These are phyloP conservation scores for Aurantiochytrium sp. DNA, from an alignment of 108 stramenopile genomes.

Conservation along the genomic window DNA sequence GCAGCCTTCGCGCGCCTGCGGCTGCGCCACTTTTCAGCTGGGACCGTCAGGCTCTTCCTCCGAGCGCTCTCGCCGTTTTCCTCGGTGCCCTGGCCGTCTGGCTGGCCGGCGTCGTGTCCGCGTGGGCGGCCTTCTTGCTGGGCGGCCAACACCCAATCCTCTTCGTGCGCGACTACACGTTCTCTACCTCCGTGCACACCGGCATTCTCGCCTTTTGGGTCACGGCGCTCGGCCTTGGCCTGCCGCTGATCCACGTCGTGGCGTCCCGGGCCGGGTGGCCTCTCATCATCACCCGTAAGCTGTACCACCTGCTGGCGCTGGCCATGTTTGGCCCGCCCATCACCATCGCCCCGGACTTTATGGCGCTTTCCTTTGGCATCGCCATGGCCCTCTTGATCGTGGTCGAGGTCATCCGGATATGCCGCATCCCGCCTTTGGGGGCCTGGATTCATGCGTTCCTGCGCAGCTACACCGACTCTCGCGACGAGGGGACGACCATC, in stretches of 20 bases:
- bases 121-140: neutral
- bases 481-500: constrained; percentile 16
- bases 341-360: neutral
- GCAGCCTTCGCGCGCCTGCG: neutral
- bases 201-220: neutral
- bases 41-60: neutral
- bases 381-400: neutral
- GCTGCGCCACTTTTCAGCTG: neutral
- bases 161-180: neutral
- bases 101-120: neutral
- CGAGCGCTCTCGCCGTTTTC: neutral
- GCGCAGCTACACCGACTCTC: neutral
- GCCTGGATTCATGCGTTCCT: neutral
- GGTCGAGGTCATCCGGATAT: neutral
- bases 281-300: constrained; percentile 28
- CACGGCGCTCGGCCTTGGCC: neutral
- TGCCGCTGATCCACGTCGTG: neutral
- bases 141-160: neutral
- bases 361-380: constrained; percentile 23
- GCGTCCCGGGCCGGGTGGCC: constrained; percentile 18
- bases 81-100: neutral
- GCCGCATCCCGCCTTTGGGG: neutral
- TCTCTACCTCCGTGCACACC: neutral
- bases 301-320: constrained; percentile 25
- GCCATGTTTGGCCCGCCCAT: constrained; percentile 21